Conservation (phyloP, 225 moss, liverwort and hornwort species). For the Anthoceros angustus region DNA sequence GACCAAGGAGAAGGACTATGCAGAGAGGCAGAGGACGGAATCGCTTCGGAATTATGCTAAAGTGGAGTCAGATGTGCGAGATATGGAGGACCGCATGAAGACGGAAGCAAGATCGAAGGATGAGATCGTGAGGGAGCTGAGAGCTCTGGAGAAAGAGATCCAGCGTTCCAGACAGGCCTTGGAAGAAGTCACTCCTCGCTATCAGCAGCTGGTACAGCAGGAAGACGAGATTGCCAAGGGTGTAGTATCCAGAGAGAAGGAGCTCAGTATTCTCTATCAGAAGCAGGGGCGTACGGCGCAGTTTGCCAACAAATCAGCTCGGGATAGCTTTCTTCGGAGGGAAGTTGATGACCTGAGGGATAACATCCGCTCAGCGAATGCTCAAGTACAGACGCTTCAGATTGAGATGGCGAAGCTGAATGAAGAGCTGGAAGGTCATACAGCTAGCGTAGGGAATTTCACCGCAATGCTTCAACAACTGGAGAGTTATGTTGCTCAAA, state of each 20-base stretch:
- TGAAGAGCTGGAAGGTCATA: slow-evolving; percentile 48
- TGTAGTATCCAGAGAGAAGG: slow-evolving; percentile 77
- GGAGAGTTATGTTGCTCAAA: slow-evolving; percentile 32
- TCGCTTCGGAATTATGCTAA: slow-evolving; percentile 49
- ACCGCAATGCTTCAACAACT: slow-evolving; percentile 55
- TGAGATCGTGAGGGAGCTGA: slow-evolving; percentile 63
- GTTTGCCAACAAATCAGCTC: slow-evolving; percentile 56
- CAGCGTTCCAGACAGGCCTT: slow-evolving; percentile 45
- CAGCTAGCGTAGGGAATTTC: slow-evolving; percentile 39
- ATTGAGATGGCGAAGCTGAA: slow-evolving; percentile 54
- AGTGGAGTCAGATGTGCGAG: slow-evolving; percentile 35
- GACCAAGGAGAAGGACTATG: slow-evolving; percentile 59
- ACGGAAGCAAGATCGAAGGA: slow-evolving; percentile 53
- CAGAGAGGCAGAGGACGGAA: slow-evolving; percentile 71
- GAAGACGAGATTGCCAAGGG: slow-evolving; percentile 69
- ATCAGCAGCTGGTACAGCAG: slow-evolving; percentile 47
- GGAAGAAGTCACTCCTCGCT: slow-evolving; percentile 49
- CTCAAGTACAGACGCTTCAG: slow-evolving; percentile 38
- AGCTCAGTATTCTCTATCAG: slow-evolving; percentile 82
- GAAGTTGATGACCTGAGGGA: slow-evolving; percentile 65
- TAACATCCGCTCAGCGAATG: slow-evolving; percentile 46
- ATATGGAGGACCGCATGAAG: slow-evolving; percentile 29
- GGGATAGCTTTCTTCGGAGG: slow-evolving; percentile 73
- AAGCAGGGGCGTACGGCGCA: slow-evolving; percentile 91
- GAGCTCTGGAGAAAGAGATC: slow-evolving; percentile 66